phyloP scores from a whole-genome alignment of 2,329 filamentous ascomycete genomes.

The Berkeleyomyces basicola region DNA sequence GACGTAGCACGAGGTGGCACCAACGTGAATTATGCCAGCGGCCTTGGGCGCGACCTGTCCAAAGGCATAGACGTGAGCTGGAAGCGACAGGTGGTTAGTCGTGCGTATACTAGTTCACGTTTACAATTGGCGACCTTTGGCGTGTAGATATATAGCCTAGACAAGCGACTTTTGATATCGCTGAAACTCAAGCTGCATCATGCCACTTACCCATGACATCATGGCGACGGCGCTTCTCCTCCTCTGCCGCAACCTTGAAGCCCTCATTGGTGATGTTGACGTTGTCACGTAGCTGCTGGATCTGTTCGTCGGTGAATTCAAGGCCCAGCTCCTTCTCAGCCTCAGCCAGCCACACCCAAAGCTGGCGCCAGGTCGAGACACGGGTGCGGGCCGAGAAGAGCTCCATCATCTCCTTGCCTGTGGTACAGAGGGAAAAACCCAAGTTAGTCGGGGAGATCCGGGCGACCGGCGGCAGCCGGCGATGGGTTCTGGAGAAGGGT shows the following conservation, averaged over 20 bases:
- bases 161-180: neutral
- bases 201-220: slow-evolving; percentile 15
- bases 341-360: slow-evolving; percentile 77
- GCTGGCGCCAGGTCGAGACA: slow-evolving; percentile 62
- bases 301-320: slow-evolving; percentile 52
- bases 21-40: slow-evolving; percentile 69
- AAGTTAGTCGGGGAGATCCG: slow-evolving; percentile 1
- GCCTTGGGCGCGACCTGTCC: slow-evolving; percentile 58
- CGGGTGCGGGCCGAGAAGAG: slow-evolving; percentile 66
- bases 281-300: slow-evolving; percentile 60
- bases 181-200: neutral
- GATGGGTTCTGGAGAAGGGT: neutral
- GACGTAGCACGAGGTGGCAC: slow-evolving; percentile 42
- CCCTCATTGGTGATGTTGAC: slow-evolving; percentile 61
- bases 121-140: no score
- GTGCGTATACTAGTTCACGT: slow-evolving; percentile 30
- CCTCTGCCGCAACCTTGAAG: slow-evolving; percentile 55
- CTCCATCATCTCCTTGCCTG: slow-evolving; percentile 47
- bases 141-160: neutral
- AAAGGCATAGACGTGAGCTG: slow-evolving; percentile 52
- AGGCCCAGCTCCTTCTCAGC: slow-evolving; percentile 67
- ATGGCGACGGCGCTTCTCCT: slow-evolving; percentile 58
- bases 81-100: slow-evolving; percentile 29
- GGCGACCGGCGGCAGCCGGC: neutral
- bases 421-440: neutral